A percentile compares a stretch with the other conserved stretches of the same genome.
phyloP scores from a whole-genome alignment of 2,329 filamentous ascomycete genomes.

The Penicillium brevicompactum region DNA sequence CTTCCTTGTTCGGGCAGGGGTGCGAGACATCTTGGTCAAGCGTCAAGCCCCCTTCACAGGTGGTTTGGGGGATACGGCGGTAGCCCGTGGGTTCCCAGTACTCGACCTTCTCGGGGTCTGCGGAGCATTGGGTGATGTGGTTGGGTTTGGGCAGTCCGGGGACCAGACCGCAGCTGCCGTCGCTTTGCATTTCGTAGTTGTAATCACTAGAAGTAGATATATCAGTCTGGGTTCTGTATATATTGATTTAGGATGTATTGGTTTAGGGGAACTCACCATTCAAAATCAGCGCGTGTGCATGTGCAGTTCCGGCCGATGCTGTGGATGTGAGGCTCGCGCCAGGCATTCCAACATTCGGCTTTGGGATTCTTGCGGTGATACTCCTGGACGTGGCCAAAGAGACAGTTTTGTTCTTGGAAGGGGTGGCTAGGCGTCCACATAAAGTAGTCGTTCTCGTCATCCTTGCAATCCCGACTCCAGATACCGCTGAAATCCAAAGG shows the following conservation, averaged over 20 bases:
- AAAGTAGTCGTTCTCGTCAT: constrained; percentile 70
- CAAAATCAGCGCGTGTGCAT: constrained; percentile 83
- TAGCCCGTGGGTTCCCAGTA: constrained; percentile 88
- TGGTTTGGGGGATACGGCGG: constrained; percentile 85
- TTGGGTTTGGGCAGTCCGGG: constrained; percentile 68
- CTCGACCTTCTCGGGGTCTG: constrained; percentile 69
- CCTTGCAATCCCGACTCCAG: constrained; percentile 68
- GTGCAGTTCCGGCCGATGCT: constrained; percentile 73
- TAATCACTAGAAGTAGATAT: constrained; percentile 67
- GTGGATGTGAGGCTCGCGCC: constrained; percentile 70
- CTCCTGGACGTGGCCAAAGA: constrained; percentile 87
- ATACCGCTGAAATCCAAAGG: constrained; percentile 89
- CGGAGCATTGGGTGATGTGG: constrained; percentile 59
- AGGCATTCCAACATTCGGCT: constrained; percentile 78
- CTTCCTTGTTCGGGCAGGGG: constrained; percentile 76
- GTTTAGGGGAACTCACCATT: constrained; percentile 67
- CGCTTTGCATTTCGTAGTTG: constrained; percentile 81
- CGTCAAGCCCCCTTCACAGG: constrained; percentile 75
- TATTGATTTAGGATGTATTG: background rate
- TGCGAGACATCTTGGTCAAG: constrained; percentile 68
- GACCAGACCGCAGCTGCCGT: constrained; percentile 77
- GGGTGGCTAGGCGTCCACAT: constrained; percentile 89
- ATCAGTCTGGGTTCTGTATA: constrained; percentile 13
- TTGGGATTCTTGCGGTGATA: constrained; percentile 90
- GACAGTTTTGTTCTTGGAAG: constrained; percentile 72